phyloP scores from a whole-genome alignment of 2,329 filamentous ascomycete species.

The Sphaerulina vaccinii region DNA sequence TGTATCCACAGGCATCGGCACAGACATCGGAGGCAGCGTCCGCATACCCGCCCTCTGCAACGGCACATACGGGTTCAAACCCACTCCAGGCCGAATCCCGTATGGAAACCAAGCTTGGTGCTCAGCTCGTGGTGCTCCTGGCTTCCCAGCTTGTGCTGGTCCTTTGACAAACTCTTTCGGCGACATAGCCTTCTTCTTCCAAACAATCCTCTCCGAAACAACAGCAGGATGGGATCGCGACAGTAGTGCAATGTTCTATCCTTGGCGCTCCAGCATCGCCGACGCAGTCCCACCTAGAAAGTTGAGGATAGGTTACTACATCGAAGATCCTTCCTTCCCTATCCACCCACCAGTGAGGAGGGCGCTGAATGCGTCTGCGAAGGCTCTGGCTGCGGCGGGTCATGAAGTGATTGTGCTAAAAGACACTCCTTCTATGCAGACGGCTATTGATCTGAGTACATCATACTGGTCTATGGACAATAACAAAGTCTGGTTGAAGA shows the following conservation, averaged over 20 bases:
- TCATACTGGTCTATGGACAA: constrained; percentile 47
- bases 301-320: constrained; percentile 51
- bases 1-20: background rate
- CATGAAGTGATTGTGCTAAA: constrained; percentile 46
- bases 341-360: constrained; percentile 53
- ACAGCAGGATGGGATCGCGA: constrained; percentile 29
- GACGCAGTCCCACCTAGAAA: constrained; percentile 18
- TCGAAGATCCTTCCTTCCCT: constrained; percentile 49
- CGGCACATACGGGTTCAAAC: constrained; percentile 35
- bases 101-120: constrained; percentile 40
- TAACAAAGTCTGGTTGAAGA: constrained; percentile 33
- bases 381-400: constrained; percentile 44
- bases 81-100: constrained; percentile 20
- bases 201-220: constrained; percentile 18
- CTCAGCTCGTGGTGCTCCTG: constrained; percentile 42
- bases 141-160: constrained; percentile 36
- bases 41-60: constrained; percentile 82
- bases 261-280: constrained; percentile 45
- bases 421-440: constrained; percentile 33
- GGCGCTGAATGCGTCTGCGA: constrained; percentile 44
- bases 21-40: constrained; percentile 43
- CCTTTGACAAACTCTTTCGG: constrained; percentile 31
- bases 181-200: constrained; percentile 29
- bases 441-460: constrained; percentile 39
- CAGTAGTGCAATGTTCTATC: constrained; percentile 40